Evolutionary conservation across 768 basidiomycete species (phyloP).

Genomic region (Coprinopsis marcescibilis): DNA sequence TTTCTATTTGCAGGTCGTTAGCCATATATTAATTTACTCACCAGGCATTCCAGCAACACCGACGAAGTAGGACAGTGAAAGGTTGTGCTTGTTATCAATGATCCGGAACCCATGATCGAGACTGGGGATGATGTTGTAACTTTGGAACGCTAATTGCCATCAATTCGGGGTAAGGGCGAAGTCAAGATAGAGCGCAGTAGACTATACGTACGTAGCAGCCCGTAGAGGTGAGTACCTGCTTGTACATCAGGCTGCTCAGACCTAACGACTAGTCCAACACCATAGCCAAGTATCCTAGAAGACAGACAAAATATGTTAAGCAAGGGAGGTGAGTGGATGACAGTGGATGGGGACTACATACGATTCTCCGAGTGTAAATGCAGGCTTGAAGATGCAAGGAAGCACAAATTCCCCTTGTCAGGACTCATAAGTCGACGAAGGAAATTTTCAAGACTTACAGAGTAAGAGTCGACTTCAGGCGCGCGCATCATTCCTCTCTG

Average conservation of each 20-base stretch:
- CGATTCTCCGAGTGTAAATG: slow-evolving; percentile 12
- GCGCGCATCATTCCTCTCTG: slow-evolving; percentile 32
- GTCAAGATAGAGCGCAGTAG: no score
- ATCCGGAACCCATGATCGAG: slow-evolving; percentile 18
- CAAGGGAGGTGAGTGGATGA: no score
- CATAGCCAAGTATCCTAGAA: slow-evolving; percentile 23
- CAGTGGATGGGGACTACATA: neutral
- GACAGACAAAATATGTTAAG: no score
- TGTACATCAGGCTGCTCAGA: slow-evolving; percentile 25
- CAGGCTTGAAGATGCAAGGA: slow-evolving; percentile 7
- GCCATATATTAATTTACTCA: no score
- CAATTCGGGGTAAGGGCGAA: no score
- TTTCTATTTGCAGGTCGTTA: no score
- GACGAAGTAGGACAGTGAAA: slow-evolving; percentile 45
- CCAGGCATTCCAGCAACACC: slow-evolving; percentile 54
- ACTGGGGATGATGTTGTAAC: slow-evolving; percentile 31
- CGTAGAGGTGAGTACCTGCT: slow-evolving; percentile 37
- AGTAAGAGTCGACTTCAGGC: slow-evolving; percentile 17
- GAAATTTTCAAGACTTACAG: slow-evolving; percentile 1
- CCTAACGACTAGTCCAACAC: slow-evolving; percentile 26
- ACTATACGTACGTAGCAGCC: slow-evolving; percentile 23
- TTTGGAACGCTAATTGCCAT: slow-evolving; percentile 24
- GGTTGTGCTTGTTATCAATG: slow-evolving; percentile 34
- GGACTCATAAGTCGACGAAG: no score
- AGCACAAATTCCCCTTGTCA: neutral